A percentile compares a stretch with the other conserved stretches of the same genome.
These are phyloP conservation scores for Hypholoma sublateritium DNA, from an alignment of 768 basidiomycete genomes.

Conservation along the genomic window DNA sequence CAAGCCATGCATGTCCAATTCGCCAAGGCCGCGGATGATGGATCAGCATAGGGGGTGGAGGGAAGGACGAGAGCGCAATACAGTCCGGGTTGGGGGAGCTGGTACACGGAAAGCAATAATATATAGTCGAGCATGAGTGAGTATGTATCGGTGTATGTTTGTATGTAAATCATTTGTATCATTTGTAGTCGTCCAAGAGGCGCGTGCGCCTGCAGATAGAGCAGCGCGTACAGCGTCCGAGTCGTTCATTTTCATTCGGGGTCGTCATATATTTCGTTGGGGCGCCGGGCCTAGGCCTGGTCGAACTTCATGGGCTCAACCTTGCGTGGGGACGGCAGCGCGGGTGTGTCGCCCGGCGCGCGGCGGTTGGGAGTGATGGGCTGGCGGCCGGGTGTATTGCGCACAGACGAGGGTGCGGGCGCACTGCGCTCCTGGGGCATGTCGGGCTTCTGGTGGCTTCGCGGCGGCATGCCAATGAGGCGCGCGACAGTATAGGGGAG, in stretches of 20 bases:
- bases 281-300: not conserved
- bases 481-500: slow-evolving; percentile 81
- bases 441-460: not conserved
- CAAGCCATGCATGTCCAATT: not conserved
- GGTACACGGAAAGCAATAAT: slow-evolving; percentile 2
- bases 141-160: slow-evolving; percentile 3
- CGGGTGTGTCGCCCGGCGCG: slow-evolving; percentile 5
- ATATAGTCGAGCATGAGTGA: slow-evolving; percentile 8
- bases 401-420: slow-evolving; percentile 40
- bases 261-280: slow-evolving; percentile 2
- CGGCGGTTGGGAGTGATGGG: slow-evolving; percentile 10
- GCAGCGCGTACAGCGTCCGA: not conserved
- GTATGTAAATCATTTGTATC: not conserved
- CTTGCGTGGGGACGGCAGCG: slow-evolving; percentile 17
- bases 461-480: slow-evolving; percentile 80
- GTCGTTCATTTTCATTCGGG: slow-evolving; percentile 1
- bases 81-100: not conserved
- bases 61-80: not conserved
- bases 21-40: no score
- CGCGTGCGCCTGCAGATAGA: not conserved
- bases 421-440: not conserved
- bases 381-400: slow-evolving; percentile 22
- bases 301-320: slow-evolving; percentile 17
- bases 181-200: not conserved
- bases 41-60: no score